Evolutionary conservation across 495 filamentous ascomycete species (phyloP).

Genomic region (Talaromyces nanjingensis): DNA sequence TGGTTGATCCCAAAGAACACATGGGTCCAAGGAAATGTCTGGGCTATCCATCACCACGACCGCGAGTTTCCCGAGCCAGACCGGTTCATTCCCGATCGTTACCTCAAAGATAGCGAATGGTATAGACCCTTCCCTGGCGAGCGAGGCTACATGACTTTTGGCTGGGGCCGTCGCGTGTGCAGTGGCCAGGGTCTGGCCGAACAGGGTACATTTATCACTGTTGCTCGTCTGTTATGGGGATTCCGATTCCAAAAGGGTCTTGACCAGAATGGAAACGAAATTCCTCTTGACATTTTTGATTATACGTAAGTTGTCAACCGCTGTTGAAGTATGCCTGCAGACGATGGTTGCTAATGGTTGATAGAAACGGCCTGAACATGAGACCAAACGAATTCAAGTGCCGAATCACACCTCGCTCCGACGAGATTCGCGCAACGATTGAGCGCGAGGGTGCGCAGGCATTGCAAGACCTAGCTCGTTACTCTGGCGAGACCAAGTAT

Average conservation of each 20-base stretch:
- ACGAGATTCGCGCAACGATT: background rate
- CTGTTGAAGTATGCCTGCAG: background rate
- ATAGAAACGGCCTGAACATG: background rate
- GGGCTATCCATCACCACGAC: slow-evolving; percentile 36
- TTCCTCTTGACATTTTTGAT: slow-evolving; percentile 36
- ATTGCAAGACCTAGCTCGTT: background rate
- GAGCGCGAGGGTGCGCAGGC: background rate
- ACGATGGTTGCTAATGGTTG: background rate
- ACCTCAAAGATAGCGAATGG: slow-evolving; percentile 26
- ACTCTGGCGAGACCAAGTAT: background rate
- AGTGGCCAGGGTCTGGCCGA: slow-evolving; percentile 37
- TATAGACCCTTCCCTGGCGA: slow-evolving; percentile 50
- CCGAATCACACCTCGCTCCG: background rate
- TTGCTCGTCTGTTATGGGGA: background rate
- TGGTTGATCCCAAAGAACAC: slow-evolving; percentile 18
- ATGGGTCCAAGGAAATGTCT: slow-evolving; percentile 22
- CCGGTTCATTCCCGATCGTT: slow-evolving; percentile 17
- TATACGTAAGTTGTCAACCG: background rate
- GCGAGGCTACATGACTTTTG: slow-evolving; percentile 57
- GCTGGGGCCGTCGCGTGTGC: slow-evolving; percentile 31
- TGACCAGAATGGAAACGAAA: slow-evolving; percentile 39
- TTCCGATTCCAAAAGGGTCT: slow-evolving; percentile 12
- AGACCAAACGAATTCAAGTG: background rate
- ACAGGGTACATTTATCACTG: slow-evolving; percentile 23
- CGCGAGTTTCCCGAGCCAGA: slow-evolving; percentile 37